phyloP scores from a whole-genome alignment of 345 rosid species.

The Firmiana major region DNA sequence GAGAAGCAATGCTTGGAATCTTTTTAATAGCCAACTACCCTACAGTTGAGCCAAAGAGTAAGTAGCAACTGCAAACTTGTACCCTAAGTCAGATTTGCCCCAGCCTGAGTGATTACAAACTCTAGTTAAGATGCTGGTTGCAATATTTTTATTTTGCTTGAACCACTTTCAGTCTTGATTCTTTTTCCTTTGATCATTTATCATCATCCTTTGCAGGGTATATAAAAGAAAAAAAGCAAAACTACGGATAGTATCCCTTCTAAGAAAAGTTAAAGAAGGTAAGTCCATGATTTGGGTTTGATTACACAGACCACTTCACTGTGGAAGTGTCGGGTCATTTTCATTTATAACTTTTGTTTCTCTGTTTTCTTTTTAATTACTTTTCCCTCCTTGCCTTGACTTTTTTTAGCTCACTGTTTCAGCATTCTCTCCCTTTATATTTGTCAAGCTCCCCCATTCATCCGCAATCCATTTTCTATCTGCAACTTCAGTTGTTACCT shows the following conservation, averaged over 20 bases:
- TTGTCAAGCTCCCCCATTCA: constrained; percentile 6
- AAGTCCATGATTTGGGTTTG: not conserved
- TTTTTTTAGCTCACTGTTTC: constrained; percentile 10
- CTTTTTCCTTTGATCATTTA: not conserved
- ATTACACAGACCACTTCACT: constrained; percentile 8
- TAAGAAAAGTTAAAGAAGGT: not conserved
- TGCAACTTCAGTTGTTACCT: not conserved
- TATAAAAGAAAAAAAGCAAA: not conserved
- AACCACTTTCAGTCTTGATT: not conserved
- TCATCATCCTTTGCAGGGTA: not conserved
- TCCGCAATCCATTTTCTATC: not conserved
- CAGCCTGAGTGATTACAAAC: not conserved
- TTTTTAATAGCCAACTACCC: not conserved
- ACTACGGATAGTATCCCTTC: not conserved
- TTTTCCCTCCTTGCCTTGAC: not conserved
- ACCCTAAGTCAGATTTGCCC: not conserved
- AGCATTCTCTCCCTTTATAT: constrained; percentile 11
- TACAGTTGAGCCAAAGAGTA: not conserved
- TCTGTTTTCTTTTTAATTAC: not conserved
- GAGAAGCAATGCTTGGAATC: not conserved
- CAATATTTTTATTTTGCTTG: not conserved
- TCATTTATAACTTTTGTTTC: not conserved
- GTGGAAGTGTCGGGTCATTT: constrained; percentile 14
- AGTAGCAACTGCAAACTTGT: not conserved
- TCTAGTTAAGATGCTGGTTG: not conserved